phyloP scores from a whole-genome alignment of 1,284 basidiomycete genomes.

The Melampsora medusae region DNA sequence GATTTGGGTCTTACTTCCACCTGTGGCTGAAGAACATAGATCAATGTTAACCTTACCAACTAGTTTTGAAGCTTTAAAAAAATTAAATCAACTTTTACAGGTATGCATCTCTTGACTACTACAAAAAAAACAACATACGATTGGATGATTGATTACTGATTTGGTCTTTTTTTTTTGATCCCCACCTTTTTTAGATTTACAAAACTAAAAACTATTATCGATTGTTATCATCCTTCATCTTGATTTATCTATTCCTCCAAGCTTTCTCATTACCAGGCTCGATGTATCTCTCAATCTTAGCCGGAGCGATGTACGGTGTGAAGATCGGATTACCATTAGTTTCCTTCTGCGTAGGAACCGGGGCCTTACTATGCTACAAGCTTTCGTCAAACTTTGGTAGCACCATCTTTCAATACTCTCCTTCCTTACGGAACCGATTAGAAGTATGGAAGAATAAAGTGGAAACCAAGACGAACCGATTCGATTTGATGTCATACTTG shows the following conservation, averaged over 20 bases:
- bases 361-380: constrained; percentile 87
- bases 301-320: constrained; percentile 95
- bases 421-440: constrained; percentile 7
- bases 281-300: constrained; percentile 96
- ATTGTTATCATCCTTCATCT: constrained; percentile 55
- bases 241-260: constrained; percentile 89
- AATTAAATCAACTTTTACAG: constrained; percentile 53
- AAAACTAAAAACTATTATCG: constrained; percentile 54
- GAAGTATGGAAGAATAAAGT: constrained; percentile 11
- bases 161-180: not conserved
- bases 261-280: constrained; percentile 94
- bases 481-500: constrained; percentile 17
- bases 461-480: constrained; percentile 20
- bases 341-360: constrained; percentile 84
- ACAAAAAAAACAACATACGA: too few species aligned
- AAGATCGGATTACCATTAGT: constrained; percentile 81
- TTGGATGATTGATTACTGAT: not conserved
- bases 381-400: constrained; percentile 86
- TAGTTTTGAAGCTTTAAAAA: constrained; percentile 55
- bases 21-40: constrained; percentile 49
- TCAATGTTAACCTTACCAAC: constrained; percentile 54
- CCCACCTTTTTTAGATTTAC: constrained; percentile 52
- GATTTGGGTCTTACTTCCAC: constrained; percentile 47
- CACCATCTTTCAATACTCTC: constrained; percentile 72
- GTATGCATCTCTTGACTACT: too few species aligned